Percentiles rank a stretch among this genome's conserved stretches.
Conservation (phyloP, 257 asterid species). For the Vinca minor region DNA sequence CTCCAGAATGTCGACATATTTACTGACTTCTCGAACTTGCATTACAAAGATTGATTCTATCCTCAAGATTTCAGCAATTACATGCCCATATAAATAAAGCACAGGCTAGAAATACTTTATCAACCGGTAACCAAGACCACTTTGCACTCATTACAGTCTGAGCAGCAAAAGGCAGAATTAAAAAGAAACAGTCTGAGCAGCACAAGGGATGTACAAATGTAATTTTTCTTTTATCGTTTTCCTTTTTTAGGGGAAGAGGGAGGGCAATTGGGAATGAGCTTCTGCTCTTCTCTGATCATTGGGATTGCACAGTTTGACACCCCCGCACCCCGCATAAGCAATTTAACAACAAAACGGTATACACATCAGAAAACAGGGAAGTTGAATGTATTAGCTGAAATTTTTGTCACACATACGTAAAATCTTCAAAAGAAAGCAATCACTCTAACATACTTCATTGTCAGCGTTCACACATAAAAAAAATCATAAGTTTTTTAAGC, state of each 20-base stretch:
- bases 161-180: neutral
- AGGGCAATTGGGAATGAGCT: neutral
- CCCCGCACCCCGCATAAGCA: neutral
- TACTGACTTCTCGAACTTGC: neutral
- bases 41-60: neutral
- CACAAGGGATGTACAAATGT: neutral
- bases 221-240: no score
- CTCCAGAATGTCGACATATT: neutral
- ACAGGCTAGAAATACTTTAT: neutral
- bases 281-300: neutral
- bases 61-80: neutral
- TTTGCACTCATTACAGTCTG: neutral
- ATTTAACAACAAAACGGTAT: neutral
- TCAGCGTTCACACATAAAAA: neutral
- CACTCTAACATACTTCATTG: slow-evolving; percentile 2
- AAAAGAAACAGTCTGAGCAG: neutral
- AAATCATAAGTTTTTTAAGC: neutral
- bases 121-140: neutral
- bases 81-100: neutral
- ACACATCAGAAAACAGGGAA: neutral
- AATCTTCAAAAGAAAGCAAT: neutral
- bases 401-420: neutral
- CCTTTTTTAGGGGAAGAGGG: no score
- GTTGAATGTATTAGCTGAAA: neutral
- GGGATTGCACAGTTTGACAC: neutral